phyloP scores from a whole-genome alignment of 371 early-diverging fungal genomes.

The Mucor lusitanicus region DNA sequence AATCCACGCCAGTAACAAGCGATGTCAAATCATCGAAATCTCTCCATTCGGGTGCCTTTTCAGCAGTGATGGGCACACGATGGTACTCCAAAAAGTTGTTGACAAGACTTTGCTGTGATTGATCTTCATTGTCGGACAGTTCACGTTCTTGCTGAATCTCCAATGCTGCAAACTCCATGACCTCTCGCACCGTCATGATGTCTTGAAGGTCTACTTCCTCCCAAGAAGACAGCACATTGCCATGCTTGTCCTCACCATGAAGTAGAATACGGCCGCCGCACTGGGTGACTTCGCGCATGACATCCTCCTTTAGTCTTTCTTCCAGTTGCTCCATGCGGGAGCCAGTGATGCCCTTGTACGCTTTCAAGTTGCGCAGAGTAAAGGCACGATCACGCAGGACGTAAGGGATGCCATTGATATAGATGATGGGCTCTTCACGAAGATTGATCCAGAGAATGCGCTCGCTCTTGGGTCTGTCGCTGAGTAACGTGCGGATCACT shows the following conservation, averaged over 20 bases:
- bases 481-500: conserved; percentile 40
- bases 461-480: conserved; percentile 26
- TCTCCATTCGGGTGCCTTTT: conserved; percentile 56
- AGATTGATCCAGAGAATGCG: conserved; percentile 72
- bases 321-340: conserved; percentile 73
- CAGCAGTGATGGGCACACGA: conserved; percentile 69
- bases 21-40: conserved; percentile 64
- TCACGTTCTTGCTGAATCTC: conserved; percentile 26
- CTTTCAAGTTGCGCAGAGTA: conserved; percentile 68
- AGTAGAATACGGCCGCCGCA: conserved; percentile 64
- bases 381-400: conserved; percentile 70
- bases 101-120: background rate
- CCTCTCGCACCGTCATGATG: conserved; percentile 60
- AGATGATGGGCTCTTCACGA: conserved; percentile 78
- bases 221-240: conserved; percentile 58
- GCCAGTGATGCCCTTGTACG: conserved; percentile 71
- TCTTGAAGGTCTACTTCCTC: conserved; percentile 57
- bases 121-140: conserved; percentile 3
- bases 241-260: conserved; percentile 61
- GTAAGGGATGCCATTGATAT: conserved; percentile 75
- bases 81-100: conserved; percentile 36
- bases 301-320: conserved; percentile 67
- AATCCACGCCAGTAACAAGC: conserved; percentile 35
- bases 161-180: conserved; percentile 43
- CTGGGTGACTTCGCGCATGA: conserved; percentile 56